Evolutionary conservation across 345 rosid genomes (phyloP).

Genomic region (Cardiospermum halicacabum): DNA sequence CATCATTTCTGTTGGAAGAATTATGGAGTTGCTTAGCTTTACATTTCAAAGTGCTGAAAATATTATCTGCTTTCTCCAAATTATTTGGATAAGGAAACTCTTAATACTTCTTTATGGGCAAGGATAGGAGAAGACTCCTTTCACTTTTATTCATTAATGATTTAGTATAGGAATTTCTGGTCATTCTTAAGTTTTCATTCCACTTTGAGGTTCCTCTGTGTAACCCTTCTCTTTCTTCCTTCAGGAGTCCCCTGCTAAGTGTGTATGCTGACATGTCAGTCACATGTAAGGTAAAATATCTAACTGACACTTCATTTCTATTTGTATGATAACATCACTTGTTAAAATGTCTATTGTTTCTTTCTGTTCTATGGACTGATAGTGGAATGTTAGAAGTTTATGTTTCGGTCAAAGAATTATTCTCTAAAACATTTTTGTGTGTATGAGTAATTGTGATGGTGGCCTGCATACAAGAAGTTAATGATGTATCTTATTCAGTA

Average conservation of each 20-base stretch:
- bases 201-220: slow-evolving; percentile 2
- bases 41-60: background rate
- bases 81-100: background rate
- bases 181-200: background rate
- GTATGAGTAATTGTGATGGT: background rate
- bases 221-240: slow-evolving; percentile 4
- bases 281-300: slow-evolving; percentile 69
- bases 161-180: background rate
- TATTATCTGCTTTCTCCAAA: background rate
- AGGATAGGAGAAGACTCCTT: background rate
- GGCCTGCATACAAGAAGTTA: background rate
- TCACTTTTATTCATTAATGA: background rate
- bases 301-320: background rate
- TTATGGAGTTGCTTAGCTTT: background rate
- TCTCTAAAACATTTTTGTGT: background rate
- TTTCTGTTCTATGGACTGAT: background rate
- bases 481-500: background rate
- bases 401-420: background rate
- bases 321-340: background rate
- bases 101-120: background rate
- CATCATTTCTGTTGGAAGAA: background rate
- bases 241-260: slow-evolving; percentile 90
- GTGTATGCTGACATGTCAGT: slow-evolving; percentile 98
- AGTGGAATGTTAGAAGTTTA: background rate
- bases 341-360: background rate